phyloP scores from a whole-genome alignment of 2,329 filamentous ascomycete genomes.

The Trichoderma breve region DNA sequence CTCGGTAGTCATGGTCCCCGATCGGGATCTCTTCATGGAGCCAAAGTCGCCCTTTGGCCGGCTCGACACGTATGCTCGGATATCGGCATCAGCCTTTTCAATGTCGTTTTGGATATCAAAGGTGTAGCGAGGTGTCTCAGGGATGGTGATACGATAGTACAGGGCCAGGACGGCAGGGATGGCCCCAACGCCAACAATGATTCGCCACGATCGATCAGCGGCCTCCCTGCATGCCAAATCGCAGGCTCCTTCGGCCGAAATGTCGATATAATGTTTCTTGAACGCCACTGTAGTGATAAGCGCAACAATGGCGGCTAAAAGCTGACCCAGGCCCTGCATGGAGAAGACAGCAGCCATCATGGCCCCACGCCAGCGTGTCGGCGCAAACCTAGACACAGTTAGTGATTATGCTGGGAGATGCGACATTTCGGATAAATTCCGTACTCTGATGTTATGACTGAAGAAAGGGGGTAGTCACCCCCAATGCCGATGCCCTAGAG shows the following conservation, averaged over 20 bases:
- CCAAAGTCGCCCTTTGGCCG: slow-evolving; percentile 49
- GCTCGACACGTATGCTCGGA: slow-evolving; percentile 57
- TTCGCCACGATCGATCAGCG: slow-evolving; percentile 78
- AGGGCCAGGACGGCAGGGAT: slow-evolving; percentile 74
- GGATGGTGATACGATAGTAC: slow-evolving; percentile 84
- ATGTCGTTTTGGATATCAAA: slow-evolving; percentile 76
- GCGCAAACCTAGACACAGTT: slow-evolving; percentile 60
- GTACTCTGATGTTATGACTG: slow-evolving; percentile 75
- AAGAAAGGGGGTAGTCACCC: slow-evolving; percentile 77
- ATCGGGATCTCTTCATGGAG: slow-evolving; percentile 48
- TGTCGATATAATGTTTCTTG: slow-evolving; percentile 47
- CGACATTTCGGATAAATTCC: slow-evolving; percentile 18
- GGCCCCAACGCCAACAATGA: slow-evolving; percentile 76
- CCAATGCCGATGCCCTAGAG: slow-evolving; percentile 67
- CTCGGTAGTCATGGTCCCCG: slow-evolving; percentile 45
- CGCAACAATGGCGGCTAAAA: slow-evolving; percentile 67
- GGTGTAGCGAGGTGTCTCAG: slow-evolving; percentile 80
- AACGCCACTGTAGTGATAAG: slow-evolving; percentile 67
- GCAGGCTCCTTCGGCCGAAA: slow-evolving; percentile 49
- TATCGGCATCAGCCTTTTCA: slow-evolving; percentile 71
- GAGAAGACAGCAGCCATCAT: slow-evolving; percentile 84
- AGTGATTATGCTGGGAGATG: slow-evolving; percentile 22
- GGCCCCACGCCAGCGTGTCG: slow-evolving; percentile 75
- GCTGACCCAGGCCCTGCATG: slow-evolving; percentile 82
- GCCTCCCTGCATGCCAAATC: slow-evolving; percentile 62